phyloP scores from a whole-genome alignment of 2,329 filamentous ascomycete genomes.

The Pyrenochaeta sp. region DNA sequence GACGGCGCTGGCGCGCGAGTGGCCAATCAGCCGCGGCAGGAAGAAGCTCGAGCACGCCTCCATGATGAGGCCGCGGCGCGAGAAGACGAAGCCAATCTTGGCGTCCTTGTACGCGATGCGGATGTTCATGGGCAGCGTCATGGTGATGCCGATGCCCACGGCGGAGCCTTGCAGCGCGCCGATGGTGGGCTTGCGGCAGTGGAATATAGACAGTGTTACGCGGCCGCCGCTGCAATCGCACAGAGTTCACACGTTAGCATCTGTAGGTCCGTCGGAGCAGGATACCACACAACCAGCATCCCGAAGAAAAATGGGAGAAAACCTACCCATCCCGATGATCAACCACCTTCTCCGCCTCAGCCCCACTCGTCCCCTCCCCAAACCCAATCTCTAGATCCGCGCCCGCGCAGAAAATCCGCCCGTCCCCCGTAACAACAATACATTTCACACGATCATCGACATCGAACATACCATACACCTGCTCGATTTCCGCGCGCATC shows the following conservation, averaged over 20 bases:
- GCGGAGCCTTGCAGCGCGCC: slow-evolving; percentile 64
- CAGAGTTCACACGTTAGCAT: slow-evolving; percentile 4
- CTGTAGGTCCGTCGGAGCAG: too few relatives aligned
- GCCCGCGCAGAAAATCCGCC: slow-evolving; percentile 62
- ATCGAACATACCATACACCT: slow-evolving; percentile 61
- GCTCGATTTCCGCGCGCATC: slow-evolving; percentile 69
- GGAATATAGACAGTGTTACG: slow-evolving; percentile 61
- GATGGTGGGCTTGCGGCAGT: slow-evolving; percentile 65
- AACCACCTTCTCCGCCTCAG: slow-evolving; percentile 49
- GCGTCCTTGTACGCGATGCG: slow-evolving; percentile 62
- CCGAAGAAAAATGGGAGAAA: background rate
- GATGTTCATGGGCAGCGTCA: slow-evolving; percentile 65
- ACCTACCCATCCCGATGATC: slow-evolving; percentile 64
- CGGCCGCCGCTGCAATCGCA: slow-evolving; percentile 51
- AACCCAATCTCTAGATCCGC: slow-evolving; percentile 65
- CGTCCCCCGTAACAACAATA: slow-evolving; percentile 62
- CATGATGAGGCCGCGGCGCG: slow-evolving; percentile 72
- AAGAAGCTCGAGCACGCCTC: slow-evolving; percentile 77
- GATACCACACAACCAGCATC: too few relatives aligned
- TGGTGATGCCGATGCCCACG: slow-evolving; percentile 66
- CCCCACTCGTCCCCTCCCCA: slow-evolving; percentile 47
- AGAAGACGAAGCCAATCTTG: slow-evolving; percentile 78
- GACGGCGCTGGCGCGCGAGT: slow-evolving; percentile 68
- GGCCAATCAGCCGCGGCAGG: slow-evolving; percentile 73
- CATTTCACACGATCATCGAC: slow-evolving; percentile 63